These are phyloP conservation scores for Oryza brachyantha DNA, from an alignment of 176 grass and related monocot species.

Conservation along the genomic window DNA sequence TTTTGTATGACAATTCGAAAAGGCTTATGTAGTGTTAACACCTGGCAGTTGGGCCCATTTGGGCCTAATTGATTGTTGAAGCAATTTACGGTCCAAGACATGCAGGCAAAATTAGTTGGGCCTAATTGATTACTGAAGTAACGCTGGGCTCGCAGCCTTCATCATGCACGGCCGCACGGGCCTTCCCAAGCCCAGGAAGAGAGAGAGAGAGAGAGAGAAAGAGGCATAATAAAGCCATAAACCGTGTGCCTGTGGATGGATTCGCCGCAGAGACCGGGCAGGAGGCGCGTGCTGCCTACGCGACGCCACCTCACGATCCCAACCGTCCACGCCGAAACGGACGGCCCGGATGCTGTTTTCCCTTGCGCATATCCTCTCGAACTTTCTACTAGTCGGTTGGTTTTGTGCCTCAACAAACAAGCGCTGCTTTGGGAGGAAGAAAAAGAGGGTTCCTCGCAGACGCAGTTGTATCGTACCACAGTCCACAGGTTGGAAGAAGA, in stretches of 20 bases:
- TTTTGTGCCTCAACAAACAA: background rate
- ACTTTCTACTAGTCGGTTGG: slow-evolving; percentile 6
- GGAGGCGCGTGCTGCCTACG: slow-evolving; percentile 37
- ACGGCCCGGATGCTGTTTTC: slow-evolving; percentile 4
- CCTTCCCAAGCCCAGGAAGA: background rate
- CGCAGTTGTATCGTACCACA: background rate
- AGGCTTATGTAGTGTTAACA: too few species aligned
- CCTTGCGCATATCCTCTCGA: background rate
- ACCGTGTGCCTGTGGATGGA: background rate
- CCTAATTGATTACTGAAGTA: too few species aligned
- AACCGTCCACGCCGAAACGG: background rate
- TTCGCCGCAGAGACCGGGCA: background rate
- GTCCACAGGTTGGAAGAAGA: too few species aligned
- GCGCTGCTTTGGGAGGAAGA: background rate
- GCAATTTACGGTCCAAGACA: background rate
- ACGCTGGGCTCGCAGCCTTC: background rate
- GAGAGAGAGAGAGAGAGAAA: background rate
- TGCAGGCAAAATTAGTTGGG: background rate
- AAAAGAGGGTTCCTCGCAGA: background rate
- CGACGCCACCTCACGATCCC: slow-evolving; percentile 29
- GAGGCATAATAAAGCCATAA: background rate
- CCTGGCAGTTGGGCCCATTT: background rate
- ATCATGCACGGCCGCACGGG: too few species aligned
- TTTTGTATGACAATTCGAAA: too few species aligned
- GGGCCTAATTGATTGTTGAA: background rate